Base-by-base conservation (phyloP, 768 basidiomycete genomes). In the Kwoniella heveanensis region DNA sequence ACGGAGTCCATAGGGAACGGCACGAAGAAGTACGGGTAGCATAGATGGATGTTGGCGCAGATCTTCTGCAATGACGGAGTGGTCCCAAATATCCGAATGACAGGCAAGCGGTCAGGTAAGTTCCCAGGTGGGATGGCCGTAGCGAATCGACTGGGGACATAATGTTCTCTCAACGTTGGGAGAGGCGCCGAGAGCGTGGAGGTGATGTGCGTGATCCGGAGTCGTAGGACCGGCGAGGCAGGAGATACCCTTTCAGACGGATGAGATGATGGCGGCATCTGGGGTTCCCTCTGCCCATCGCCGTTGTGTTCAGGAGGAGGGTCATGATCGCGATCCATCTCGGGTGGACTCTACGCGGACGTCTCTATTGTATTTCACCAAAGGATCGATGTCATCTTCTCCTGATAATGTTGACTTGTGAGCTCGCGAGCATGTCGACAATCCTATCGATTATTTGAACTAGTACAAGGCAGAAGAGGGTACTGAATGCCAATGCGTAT, bases 21-120 rank as follows among this genome's bases (percentile, higher is more conserved):
- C 50, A 95, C 84, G 77, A 86, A 95, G 79, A 94, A 88, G 80
- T 99, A 99, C 0, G 95, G 94, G 80, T 89, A 95, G 50, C 76
- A 77, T 12, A 77, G 60, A 48, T 96, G 94, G 44, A 98, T 82
- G 82, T 96, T 89, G 15, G 94, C 84, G 74, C 92, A 94, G 21
- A 91, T 85, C 74, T 87, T 89, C 78, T 86, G 83, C 15, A 91
- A 90, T 1, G 80, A 77, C 4, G 90, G 89, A 1, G 92, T 90
- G 13, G 87, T 81, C 15, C 95, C 96, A 78, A 87, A 97, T 53
- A 99, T 88, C 56, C 92, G 84, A 61, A 98, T 83, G 3, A 93
- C 84, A 15, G 95, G 95, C 22, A 89, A 88, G 26, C 82, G 84
- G 12, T 83, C 84, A 25, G 91, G 84, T 17, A 81, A 54, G 6